phyloP scores from a whole-genome alignment of 352 stramenopile species.

The Pythium coloratum region DNA sequence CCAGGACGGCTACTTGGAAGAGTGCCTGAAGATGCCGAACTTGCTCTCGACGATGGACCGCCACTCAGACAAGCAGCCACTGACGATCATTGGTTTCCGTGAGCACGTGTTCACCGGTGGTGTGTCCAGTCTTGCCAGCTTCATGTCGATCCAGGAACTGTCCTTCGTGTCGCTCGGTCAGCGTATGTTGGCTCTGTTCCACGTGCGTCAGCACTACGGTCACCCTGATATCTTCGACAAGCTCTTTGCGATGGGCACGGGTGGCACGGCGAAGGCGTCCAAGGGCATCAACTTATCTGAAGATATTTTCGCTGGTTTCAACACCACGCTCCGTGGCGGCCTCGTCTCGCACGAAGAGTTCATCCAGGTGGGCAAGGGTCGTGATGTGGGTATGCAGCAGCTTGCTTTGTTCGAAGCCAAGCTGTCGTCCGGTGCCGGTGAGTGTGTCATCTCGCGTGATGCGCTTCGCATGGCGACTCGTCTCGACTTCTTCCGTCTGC shows the following conservation, averaged over 20 bases:
- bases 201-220: constrained; percentile 84
- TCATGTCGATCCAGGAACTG: constrained; percentile 87
- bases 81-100: constrained; percentile 86
- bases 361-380: constrained; percentile 94
- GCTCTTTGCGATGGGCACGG: constrained; percentile 77
- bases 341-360: constrained; percentile 82
- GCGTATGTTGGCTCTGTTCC: constrained; percentile 74
- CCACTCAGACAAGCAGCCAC: constrained; percentile 60
- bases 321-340: constrained; percentile 75
- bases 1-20: constrained; percentile 84
- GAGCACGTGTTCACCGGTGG: constrained; percentile 85
- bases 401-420: constrained; percentile 99
- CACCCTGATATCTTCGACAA: constrained; percentile 91
- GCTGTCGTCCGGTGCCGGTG: constrained; percentile 94
- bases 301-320: constrained; percentile 90
- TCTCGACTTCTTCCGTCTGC: constrained; percentile 96
- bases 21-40: constrained; percentile 82
- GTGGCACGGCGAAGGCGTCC: constrained; percentile 79
- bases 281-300: constrained; percentile 86
- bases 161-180: constrained; percentile 84
- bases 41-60: constrained; percentile 78
- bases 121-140: constrained; percentile 82
- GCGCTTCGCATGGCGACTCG: constrained; percentile 94
- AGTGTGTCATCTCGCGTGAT: constrained; percentile 97
- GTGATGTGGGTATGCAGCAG: constrained; percentile 99